Evolutionary conservation across 768 basidiomycete genomes (phyloP), one percentile per base, ranked within the genome.

Genomic region (Vararia minispora): DNA sequence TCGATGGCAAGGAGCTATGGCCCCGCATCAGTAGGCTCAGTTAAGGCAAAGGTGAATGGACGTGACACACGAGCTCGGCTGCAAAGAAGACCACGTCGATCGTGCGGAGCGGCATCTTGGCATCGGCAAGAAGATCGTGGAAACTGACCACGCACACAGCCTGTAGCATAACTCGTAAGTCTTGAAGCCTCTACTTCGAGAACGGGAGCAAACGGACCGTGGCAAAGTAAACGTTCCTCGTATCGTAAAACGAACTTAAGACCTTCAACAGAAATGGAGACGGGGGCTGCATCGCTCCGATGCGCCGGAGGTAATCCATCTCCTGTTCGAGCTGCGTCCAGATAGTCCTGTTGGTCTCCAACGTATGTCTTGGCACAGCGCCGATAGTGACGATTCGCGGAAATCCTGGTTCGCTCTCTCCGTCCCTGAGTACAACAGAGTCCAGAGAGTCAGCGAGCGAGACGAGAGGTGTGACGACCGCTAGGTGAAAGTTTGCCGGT

Each of bases 191-290:
- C 11, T 5, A 7, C 16, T 3, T 13, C 13, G 14, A 31, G 13
- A 25, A 26, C 9, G 18, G 13, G 2, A 4, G 8, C 13, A 20
- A 6, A 16, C 41, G 16, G 20, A 42, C 41, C 12, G 34, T 46
- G 26, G 36, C 34, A 16, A 46, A 30, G 27, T 42, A 46, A 22
- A 46, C 39, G 25, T 31, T 42, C 12, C 39, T 37, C 6, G 12
- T 24, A 26, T 46, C 41, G 17, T 40, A 38, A 25, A 46, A 46
- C n/a, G n/a, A n/a, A n/a, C n/a, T n/a, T n/a, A n/a, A n/a, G n/a
- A n/a, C n/a, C n/a, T n/a, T n/a, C n/a, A n/a, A n/a, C n/a, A n/a
- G n/a, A n/a, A n/a, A n/a, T n/a, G n/a, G n/a, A n/a, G n/a, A n/a
- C n/a, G n/a, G n/a, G n/a, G n/a, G n/a, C n/a, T n/a, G n/a, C n/a